phyloP scores from a whole-genome alignment of 2,329 filamentous ascomycete species.

The Trichoderma aggressivum region DNA sequence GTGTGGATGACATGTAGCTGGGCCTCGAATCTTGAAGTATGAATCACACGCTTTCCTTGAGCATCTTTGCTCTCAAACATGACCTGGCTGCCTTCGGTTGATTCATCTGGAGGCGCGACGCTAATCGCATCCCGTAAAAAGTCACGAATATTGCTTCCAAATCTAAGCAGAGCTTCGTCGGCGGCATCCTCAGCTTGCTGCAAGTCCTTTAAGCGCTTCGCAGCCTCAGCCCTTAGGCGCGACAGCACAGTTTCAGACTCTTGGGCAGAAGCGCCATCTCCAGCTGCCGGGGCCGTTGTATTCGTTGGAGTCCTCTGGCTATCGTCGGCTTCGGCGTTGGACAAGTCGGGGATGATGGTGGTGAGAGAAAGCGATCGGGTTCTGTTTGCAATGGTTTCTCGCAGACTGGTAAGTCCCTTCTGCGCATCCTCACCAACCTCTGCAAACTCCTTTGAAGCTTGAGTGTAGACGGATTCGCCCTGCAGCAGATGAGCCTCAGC shows the following conservation, averaged over 20 bases:
- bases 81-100: constrained; percentile 56
- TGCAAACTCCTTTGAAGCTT: constrained; percentile 79
- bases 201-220: constrained; percentile 81
- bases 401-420: constrained; percentile 72
- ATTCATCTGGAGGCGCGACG: constrained; percentile 69
- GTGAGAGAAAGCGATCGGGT: constrained; percentile 71
- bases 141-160: constrained; percentile 83
- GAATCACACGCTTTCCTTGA: constrained; percentile 86
- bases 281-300: constrained; percentile 33
- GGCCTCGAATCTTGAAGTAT: constrained; percentile 90
- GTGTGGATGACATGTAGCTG: constrained; percentile 95
- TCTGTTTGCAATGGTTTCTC: constrained; percentile 64
- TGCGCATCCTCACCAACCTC: constrained; percentile 77
- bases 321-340: constrained; percentile 32
- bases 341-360: constrained; percentile 29
- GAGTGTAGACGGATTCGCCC: constrained; percentile 79
- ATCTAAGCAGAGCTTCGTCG: constrained; percentile 89
- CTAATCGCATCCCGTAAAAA: constrained; percentile 89
- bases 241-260: constrained; percentile 66
- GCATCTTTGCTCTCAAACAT: constrained; percentile 94
- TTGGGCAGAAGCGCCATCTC: constrained; percentile 43
- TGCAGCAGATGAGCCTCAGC: constrained; percentile 34
- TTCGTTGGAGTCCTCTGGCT: constrained; percentile 48
- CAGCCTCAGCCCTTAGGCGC: constrained; percentile 71
- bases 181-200: constrained; percentile 92